Percentiles rank a stretch among this genome's conserved stretches.
Conservation (phyloP, 768 basidiomycete species). For the Cantharellus anzutake region DNA sequence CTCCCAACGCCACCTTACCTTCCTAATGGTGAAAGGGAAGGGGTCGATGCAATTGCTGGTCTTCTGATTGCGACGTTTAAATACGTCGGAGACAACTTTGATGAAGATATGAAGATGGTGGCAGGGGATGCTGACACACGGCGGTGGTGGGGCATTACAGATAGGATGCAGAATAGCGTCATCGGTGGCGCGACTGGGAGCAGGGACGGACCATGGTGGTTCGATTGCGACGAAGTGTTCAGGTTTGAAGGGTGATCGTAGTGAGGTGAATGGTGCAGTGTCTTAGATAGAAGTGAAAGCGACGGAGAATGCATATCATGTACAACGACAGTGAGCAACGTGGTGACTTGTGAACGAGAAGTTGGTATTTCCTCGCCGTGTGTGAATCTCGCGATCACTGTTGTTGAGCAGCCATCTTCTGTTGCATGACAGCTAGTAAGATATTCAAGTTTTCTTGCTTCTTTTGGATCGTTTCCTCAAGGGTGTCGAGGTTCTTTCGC, state of each 20-base stretch:
- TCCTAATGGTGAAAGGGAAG: constrained; percentile 18
- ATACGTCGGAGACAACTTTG: constrained; percentile 47
- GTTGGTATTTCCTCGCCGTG: too few species aligned
- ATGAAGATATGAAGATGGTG: constrained; percentile 42
- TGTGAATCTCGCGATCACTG: too few species aligned
- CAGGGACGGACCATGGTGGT: constrained; percentile 50
- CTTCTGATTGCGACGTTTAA: constrained; percentile 69
- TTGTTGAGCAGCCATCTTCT: constrained; percentile 21
- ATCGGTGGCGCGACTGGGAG: constrained; percentile 52
- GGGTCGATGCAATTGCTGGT: constrained; percentile 4
- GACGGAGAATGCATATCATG: too few species aligned
- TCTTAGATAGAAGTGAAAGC: too few species aligned
- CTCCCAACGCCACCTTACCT: constrained; percentile 25
- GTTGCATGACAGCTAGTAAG: constrained; percentile 53
- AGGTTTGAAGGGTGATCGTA: constrained; percentile 28
- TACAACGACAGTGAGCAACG: too few species aligned
- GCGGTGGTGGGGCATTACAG: constrained; percentile 61
- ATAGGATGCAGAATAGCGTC: constrained; percentile 61
- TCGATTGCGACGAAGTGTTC: constrained; percentile 45
- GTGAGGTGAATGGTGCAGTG: too few species aligned
- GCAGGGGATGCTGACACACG: constrained; percentile 50
- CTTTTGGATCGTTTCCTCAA: constrained; percentile 78
- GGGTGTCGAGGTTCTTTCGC: constrained; percentile 58
- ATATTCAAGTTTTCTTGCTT: constrained; percentile 81
- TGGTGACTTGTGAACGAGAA: too few species aligned